These are phyloP conservation scores for Lithospermum erythrorhizon DNA, from an alignment of 257 asterid genomes.

Conservation along the genomic window DNA sequence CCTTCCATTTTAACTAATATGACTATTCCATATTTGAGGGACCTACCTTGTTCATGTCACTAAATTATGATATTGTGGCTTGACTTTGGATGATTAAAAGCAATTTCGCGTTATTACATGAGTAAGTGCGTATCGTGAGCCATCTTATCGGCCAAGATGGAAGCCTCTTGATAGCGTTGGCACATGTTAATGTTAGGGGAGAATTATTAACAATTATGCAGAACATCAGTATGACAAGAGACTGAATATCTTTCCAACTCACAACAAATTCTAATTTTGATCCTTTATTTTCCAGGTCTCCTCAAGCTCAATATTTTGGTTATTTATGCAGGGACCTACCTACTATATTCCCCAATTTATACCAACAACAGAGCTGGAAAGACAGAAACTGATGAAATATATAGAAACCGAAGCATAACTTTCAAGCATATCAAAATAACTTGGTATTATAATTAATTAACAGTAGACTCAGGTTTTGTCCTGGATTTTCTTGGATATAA, in stretches of 20 bases:
- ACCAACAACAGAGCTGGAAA: slow-evolving; percentile 11
- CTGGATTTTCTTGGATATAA: not conserved
- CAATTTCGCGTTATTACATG: too few relatives aligned
- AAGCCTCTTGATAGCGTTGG: too few relatives aligned
- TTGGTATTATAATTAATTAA: too few relatives aligned
- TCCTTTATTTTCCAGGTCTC: not conserved
- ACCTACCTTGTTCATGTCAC: slow-evolving; percentile 5
- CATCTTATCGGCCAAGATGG: too few relatives aligned
- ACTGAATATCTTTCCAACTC: not conserved
- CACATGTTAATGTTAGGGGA: too few relatives aligned
- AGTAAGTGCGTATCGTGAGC: too few relatives aligned
- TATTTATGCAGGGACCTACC: slow-evolving; percentile 23
- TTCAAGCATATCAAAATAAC: too few relatives aligned
- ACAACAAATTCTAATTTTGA: too few relatives aligned
- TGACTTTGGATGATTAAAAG: too few relatives aligned
- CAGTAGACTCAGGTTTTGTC: not conserved
- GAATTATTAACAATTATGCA: not conserved
- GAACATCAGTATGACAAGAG: too few relatives aligned
- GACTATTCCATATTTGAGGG: slow-evolving; percentile 46
- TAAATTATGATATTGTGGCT: not conserved
- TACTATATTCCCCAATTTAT: slow-evolving; percentile 25
- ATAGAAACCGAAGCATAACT: too few relatives aligned
- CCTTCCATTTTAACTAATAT: slow-evolving; percentile 45
- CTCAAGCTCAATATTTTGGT: not conserved
- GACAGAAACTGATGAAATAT: slow-evolving; percentile 8